A percentile compares a stretch with the other conserved stretches of the same genome.
Evolutionary conservation across 2,329 filamentous ascomycete species (phyloP).

Genomic region (Apiospora phragmitis): DNA sequence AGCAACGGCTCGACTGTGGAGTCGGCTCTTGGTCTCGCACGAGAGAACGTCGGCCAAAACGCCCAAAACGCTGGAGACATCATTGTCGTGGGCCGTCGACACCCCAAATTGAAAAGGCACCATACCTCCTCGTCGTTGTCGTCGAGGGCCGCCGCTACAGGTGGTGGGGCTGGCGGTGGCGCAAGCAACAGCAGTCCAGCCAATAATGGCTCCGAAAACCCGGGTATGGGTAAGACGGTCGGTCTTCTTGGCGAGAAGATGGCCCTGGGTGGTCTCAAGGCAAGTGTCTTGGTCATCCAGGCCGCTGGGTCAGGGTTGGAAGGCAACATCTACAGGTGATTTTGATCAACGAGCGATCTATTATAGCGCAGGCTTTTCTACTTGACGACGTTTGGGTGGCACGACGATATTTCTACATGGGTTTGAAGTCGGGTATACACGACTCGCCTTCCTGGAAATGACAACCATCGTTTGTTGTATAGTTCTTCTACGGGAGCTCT

Average conservation of each 20-base stretch:
- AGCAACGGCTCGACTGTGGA: conserved; percentile 39
- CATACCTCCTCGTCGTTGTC: conserved; percentile 11
- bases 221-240: conserved; percentile 52
- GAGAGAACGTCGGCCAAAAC: conserved; percentile 59
- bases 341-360: background rate
- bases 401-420: background rate
- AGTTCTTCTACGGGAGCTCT: background rate
- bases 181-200: conserved; percentile 15
- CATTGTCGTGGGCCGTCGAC: conserved; percentile 63
- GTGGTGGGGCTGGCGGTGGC: background rate
- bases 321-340: background rate
- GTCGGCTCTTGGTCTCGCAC: conserved; percentile 54
- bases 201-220: conserved; percentile 20
- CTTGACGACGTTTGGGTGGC: background rate
- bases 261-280: conserved; percentile 58
- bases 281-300: conserved; percentile 71
- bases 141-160: background rate
- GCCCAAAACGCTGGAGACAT: conserved; percentile 70
- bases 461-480: background rate
- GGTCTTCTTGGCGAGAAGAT: conserved; percentile 62
- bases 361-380: background rate
- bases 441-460: background rate
- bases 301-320: conserved; percentile 39
- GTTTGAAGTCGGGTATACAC: background rate
- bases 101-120: conserved; percentile 32